These are phyloP conservation scores for Cytospora paraplurivora DNA, from an alignment of 2,329 filamentous ascomycete species.

Conservation along the genomic window DNA sequence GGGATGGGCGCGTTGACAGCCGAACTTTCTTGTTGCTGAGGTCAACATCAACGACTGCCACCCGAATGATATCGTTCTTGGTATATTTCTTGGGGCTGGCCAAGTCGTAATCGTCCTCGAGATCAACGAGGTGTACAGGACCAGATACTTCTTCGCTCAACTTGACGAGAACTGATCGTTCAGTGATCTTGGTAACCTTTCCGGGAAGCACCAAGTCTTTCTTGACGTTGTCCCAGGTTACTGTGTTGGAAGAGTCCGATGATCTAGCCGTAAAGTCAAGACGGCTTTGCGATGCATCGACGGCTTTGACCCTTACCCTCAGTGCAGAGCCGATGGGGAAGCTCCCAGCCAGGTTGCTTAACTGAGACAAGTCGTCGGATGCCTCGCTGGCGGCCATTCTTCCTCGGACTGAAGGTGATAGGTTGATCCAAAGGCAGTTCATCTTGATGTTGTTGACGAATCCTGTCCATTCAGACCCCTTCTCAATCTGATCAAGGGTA, in stretches of 20 bases:
- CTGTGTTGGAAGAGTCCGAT: constrained; percentile 55
- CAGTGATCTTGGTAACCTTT: constrained; percentile 81
- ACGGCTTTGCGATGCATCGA: constrained; percentile 72
- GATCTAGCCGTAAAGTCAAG: constrained; percentile 82
- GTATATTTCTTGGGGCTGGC: constrained; percentile 73
- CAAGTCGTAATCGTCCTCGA: constrained; percentile 83
- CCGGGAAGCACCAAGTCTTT: constrained; percentile 81
- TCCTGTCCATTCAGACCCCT: constrained; percentile 72
- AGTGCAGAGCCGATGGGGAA: constrained; percentile 92
- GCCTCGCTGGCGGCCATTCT: constrained; percentile 81
- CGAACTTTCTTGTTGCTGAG: constrained; percentile 79
- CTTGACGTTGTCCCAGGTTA: constrained; percentile 72
- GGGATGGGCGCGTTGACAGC: constrained; percentile 82
- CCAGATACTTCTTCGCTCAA: constrained; percentile 79
- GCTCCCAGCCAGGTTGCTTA: constrained; percentile 73
- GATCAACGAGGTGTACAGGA: constrained; percentile 78
- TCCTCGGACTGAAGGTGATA: constrained; percentile 86
- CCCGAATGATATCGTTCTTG: constrained; percentile 84
- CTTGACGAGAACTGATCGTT: constrained; percentile 82
- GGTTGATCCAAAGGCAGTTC: constrained; percentile 84
- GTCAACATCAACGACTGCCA: constrained; percentile 83
- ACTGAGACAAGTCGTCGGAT: constrained; percentile 79
- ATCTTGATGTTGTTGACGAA: constrained; percentile 89
- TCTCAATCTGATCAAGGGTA: constrained; percentile 70
- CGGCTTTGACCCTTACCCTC: constrained; percentile 73